These are phyloP conservation scores for Blastobotrys peoriensis DNA, from an alignment of 805 yeast genomes.

Conservation along the genomic window DNA sequence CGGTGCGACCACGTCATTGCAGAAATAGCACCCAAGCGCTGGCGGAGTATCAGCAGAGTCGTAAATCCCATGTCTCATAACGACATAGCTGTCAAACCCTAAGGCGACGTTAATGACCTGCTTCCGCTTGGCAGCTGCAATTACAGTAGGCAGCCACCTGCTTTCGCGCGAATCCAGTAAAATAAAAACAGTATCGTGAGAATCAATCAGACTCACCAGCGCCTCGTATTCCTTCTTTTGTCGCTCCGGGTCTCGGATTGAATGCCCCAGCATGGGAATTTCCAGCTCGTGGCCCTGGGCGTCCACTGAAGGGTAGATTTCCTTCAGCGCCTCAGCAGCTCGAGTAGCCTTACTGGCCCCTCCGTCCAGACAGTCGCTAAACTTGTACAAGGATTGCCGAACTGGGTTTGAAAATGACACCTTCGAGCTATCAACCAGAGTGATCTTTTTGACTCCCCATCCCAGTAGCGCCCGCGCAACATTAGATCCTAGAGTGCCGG, in stretches of 20 bases:
- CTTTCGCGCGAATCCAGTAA: slow-evolving; percentile 94
- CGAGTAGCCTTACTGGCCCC: slow-evolving; percentile 70
- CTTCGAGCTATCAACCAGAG: slow-evolving; percentile 84
- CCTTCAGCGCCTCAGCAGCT: slow-evolving; percentile 68
- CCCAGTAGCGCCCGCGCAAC: slow-evolving; percentile 81
- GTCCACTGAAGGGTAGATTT: slow-evolving; percentile 72
- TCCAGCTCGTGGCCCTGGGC: slow-evolving; percentile 59
- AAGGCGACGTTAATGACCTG: slow-evolving; percentile 86
- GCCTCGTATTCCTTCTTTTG: slow-evolving; percentile 48
- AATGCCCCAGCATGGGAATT: slow-evolving; percentile 97
- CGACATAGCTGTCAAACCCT: slow-evolving; percentile 90
- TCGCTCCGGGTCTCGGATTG: slow-evolving; percentile 50
- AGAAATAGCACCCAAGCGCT: slow-evolving; percentile 86
- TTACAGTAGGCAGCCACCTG: slow-evolving; percentile 93
- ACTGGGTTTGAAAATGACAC: slow-evolving; percentile 95
- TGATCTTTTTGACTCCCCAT: slow-evolving; percentile 86
- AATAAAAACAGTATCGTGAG: slow-evolving; percentile 72
- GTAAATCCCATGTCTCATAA: slow-evolving; percentile 81
- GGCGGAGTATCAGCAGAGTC: slow-evolving; percentile 22
- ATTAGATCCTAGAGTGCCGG: slow-evolving; percentile 94
- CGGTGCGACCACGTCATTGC: slow-evolving; percentile 95
- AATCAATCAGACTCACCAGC: slow-evolving; percentile 47
- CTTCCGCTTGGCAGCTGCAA: slow-evolving; percentile 62
- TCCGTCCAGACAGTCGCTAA: slow-evolving; percentile 71
- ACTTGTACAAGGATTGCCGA: slow-evolving; percentile 79